Percentiles rank a stretch among this genome's conserved stretches.
Evolutionary conservation across 768 basidiomycete genomes (phyloP).

Genomic region (Leccinum boreale): DNA sequence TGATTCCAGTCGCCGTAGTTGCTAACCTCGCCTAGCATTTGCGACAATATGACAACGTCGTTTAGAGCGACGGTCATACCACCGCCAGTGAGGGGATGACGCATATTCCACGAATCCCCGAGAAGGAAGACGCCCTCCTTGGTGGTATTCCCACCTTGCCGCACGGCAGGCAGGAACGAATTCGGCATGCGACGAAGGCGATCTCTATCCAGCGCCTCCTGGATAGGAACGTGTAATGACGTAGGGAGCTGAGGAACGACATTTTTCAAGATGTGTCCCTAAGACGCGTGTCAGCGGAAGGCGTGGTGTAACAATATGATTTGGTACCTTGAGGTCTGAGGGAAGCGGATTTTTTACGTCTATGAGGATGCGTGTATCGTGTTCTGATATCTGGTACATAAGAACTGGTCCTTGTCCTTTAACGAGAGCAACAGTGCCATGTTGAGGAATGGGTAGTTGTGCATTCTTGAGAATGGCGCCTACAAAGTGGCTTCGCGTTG

Average conservation of each 20-base stretch:
- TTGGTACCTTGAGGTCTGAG: constrained; percentile 65
- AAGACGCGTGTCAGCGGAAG: not conserved
- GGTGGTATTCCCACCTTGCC: constrained; percentile 49
- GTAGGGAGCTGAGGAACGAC: constrained; percentile 82
- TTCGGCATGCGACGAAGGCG: constrained; percentile 93
- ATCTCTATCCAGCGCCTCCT: constrained; percentile 68
- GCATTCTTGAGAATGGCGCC: constrained; percentile 82
- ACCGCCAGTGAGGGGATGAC: constrained; percentile 95
- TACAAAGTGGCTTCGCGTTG: constrained; percentile 75
- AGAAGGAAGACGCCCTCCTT: constrained; percentile 79
- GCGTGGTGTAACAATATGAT: not conserved
- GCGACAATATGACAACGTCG: constrained; percentile 74
- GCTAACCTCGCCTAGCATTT: constrained; percentile 50
- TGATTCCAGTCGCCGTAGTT: constrained; percentile 48
- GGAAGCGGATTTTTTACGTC: constrained; percentile 86
- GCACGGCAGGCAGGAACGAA: constrained; percentile 80
- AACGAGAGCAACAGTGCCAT: constrained; percentile 82
- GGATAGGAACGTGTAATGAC: constrained; percentile 62
- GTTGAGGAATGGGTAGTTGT: constrained; percentile 64
- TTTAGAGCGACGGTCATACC: constrained; percentile 96
- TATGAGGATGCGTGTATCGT: constrained; percentile 91
- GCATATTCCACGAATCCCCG: constrained; percentile 99
- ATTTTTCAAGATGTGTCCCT: constrained; percentile 68
- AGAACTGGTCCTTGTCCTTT: constrained; percentile 84
- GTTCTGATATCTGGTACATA: constrained; percentile 85